These are phyloP conservation scores for Xylariaceae sp. DNA, from an alignment of 2,329 filamentous ascomycete species.

Conservation along the genomic window DNA sequence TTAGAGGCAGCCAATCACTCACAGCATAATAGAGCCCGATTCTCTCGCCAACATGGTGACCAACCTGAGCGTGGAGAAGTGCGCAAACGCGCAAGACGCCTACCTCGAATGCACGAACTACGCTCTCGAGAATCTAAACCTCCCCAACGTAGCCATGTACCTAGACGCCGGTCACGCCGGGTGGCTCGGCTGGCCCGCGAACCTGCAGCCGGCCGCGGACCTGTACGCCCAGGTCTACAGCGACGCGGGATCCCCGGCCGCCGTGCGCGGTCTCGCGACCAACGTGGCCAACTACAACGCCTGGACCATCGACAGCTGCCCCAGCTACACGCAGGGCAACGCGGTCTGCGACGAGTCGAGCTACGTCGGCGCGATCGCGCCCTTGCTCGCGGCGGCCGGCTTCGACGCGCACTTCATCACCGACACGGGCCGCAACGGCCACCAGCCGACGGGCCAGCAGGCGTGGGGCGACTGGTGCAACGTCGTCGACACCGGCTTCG, in stretches of 20 bases:
- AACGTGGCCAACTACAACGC: constrained; percentile 58
- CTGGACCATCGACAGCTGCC: constrained; percentile 37
- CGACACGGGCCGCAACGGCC: constrained; percentile 28
- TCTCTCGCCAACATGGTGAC: constrained; percentile 57
- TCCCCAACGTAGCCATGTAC: constrained; percentile 55
- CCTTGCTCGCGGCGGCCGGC: constrained; percentile 48
- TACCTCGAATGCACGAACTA: constrained; percentile 49
- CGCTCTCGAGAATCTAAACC: constrained; percentile 46
- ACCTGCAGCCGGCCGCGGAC: constrained; percentile 44
- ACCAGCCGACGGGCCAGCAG: constrained; percentile 49
- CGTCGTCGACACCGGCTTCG: constrained; percentile 52
- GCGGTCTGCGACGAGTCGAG: constrained; percentile 48
- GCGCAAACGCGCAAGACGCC: constrained; percentile 39
- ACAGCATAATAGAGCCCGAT: constrained; percentile 43
- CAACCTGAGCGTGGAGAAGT: constrained; percentile 48
- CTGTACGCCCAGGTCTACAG: constrained; percentile 46
- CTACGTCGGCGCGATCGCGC: constrained; percentile 61
- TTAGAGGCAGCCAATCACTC: constrained; percentile 12
- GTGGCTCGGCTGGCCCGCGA: constrained; percentile 55
- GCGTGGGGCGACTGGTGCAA: constrained; percentile 62
- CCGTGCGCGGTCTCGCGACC: constrained; percentile 51
- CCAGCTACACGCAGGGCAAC: constrained; percentile 39
- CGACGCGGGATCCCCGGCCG: constrained; percentile 42
- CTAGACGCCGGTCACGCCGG: constrained; percentile 55
- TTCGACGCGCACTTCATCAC: constrained; percentile 36